A percentile compares a stretch with the other conserved stretches of the same genome.
Evolutionary conservation across 192 early-diverging fungal genomes (phyloP).

Genomic region (Kickxella alabastrina): DNA sequence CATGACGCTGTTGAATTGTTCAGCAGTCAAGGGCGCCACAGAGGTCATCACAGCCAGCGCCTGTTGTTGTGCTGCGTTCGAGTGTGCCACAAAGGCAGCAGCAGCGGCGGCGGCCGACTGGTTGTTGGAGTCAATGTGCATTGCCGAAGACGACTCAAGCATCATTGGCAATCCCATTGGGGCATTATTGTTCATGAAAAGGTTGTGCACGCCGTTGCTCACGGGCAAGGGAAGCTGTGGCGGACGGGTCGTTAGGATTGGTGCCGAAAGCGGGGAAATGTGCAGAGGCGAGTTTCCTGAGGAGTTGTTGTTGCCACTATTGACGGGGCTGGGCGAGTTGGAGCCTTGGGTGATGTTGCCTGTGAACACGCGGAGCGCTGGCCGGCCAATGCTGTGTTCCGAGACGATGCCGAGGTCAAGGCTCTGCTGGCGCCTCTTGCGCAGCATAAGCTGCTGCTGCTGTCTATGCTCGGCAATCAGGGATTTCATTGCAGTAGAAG

Average conservation of each 20-base stretch:
- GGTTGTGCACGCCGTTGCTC: no score
- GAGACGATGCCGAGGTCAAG: conserved; percentile 24
- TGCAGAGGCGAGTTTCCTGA: conserved; percentile 22
- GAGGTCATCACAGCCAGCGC: conserved; percentile 8
- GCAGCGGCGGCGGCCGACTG: conserved; percentile 19
- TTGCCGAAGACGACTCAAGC: conserved; percentile 5
- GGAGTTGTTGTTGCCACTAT: conserved; percentile 6
- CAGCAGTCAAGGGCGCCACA: conserved; percentile 4
- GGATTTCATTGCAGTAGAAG: not conserved
- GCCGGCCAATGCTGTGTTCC: conserved; percentile 11
- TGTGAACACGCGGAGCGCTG: conserved; percentile 41
- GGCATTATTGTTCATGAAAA: not conserved
- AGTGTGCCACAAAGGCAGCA: conserved; percentile 35
- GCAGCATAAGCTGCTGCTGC: conserved; percentile 7
- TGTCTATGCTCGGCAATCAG: conserved; percentile 5
- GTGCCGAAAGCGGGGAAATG: conserved; percentile 40
- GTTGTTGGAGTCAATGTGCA: conserved; percentile 9
- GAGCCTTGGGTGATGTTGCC: no score
- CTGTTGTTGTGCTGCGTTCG: conserved; percentile 18
- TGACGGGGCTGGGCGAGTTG: not conserved
- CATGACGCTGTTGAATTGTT: conserved; percentile 19
- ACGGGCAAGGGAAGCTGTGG: conserved; percentile 34
- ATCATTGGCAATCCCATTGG: conserved; percentile 1
- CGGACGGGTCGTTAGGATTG: conserved; percentile 19
- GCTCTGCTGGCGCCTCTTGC: conserved; percentile 44